Conservation (phyloP, 163 green algal genomes). For the Chlorella variabilis region DNA sequence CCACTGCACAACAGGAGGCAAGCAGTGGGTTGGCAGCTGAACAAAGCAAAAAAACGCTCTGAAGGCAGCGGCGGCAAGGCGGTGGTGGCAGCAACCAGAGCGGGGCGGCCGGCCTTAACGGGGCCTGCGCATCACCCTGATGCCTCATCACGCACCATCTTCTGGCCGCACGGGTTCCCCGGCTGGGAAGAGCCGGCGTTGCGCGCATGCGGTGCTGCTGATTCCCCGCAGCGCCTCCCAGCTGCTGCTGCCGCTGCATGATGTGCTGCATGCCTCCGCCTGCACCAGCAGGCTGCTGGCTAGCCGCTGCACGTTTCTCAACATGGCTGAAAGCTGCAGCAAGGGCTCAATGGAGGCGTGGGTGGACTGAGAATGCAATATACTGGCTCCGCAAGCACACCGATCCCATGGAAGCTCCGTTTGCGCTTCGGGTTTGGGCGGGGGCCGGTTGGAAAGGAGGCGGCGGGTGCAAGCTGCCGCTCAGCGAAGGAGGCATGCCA, state of each 20-base stretch:
- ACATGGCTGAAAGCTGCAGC: too few relatives aligned
- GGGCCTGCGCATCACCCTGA: too few relatives aligned
- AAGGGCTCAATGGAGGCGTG: too few relatives aligned
- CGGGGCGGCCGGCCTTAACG: background rate
- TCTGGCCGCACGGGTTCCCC: background rate
- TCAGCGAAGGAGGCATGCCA: too few relatives aligned
- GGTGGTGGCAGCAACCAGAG: background rate
- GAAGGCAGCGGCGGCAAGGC: background rate
- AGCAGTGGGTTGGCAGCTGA: background rate
- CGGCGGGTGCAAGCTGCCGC: too few relatives aligned
- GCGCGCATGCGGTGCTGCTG: constrained; percentile 9
- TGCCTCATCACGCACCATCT: background rate
- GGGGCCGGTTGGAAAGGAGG: too few relatives aligned
- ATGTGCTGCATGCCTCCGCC: background rate
- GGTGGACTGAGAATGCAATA: too few relatives aligned
- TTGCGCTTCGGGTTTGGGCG: too few relatives aligned
- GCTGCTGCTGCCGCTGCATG: background rate
- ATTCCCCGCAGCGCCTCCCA: constrained; percentile 22
- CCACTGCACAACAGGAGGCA: background rate
- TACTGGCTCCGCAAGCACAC: too few relatives aligned
- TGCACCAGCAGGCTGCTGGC: constrained; percentile 9
- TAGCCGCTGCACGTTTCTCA: constrained; percentile 7
- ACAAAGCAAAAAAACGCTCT: too few relatives aligned
- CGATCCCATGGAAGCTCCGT: too few relatives aligned
- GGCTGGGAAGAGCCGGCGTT: constrained; percentile 14